Base-by-base conservation (phyloP, 176 grass and related monocot genomes). In the Pontederia paniculata region DNA sequence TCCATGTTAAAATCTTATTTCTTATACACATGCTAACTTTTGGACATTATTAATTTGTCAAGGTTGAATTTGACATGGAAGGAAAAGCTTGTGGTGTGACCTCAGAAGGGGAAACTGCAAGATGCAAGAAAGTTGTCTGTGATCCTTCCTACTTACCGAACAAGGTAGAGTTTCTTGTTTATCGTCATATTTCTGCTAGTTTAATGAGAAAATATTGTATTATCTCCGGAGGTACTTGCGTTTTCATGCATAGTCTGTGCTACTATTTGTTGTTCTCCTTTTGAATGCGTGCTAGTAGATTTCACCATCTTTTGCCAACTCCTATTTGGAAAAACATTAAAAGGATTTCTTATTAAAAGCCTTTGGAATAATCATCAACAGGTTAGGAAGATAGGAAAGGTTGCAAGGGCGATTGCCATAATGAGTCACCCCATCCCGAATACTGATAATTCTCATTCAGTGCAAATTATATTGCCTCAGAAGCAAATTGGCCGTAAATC, bases 31-130 rank as follows among this genome's bases (percentile, higher is more conserved):
- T 13, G 43, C 20, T 22, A 48, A 63, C n/a, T 48, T 3, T 54
- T 42, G 3, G 8, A 50, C 28, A 37, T 37, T 37, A 37, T 22
- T 28, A 20, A 11, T 48, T 62, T 12, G 21, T 52, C 13, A 49
- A 95, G 89, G 81, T 95, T 73, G 84, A 95, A 69, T 95, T 95
- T 25, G 84, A 95, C 70, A 72, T 83, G 75, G 85, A 89, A 77
- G 89, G 89, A 53, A 95, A 89, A 89, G 89, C 81, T 17, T 95
- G 85, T 67, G 89, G 89, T 62, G 89, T 95, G 44, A 85, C 89
- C 48, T 95, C 89, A 9, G 84, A 89, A 82, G 89, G 81, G 57
- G 85, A 85, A 78, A 95, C 89, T 57, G 89, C 84, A 23, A 88
- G 85, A 71, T 95, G 84, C 78, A 95, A 82, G 56, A 95, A 95